phyloP scores from a whole-genome alignment of 129 eudicot genomes.

The Flaveria trinervia region DNA sequence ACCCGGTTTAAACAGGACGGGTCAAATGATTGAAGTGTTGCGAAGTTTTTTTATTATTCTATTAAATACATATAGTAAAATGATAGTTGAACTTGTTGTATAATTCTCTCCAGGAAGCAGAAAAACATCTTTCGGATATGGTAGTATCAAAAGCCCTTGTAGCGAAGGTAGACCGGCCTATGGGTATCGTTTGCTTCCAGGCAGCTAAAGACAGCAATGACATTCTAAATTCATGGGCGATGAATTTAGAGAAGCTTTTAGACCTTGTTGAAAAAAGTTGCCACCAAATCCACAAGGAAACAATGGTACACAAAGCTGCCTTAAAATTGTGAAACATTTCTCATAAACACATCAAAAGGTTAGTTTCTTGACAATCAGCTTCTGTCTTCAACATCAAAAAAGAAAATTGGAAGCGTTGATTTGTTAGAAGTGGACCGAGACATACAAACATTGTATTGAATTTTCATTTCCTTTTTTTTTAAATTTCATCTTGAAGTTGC shows the following conservation, averaged over 20 bases:
- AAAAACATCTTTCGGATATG: constrained; percentile 86
- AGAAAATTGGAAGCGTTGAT: not conserved
- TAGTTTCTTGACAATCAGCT: not conserved
- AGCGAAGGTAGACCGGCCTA: constrained; percentile 86
- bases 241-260: constrained; percentile 83
- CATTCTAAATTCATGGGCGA: constrained; percentile 83
- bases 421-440: not conserved
- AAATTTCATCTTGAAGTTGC: too few relatives aligned
- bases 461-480: not conserved
- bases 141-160: constrained; percentile 86
- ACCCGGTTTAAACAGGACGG: too few relatives aligned
- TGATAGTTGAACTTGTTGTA: too few relatives aligned
- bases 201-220: constrained; percentile 81
- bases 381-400: not conserved
- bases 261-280: constrained; percentile 98
- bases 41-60: too few relatives aligned
- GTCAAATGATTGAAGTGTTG: too few relatives aligned
- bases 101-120: constrained; percentile 56
- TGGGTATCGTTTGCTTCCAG: constrained; percentile 71
- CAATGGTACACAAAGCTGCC: constrained; percentile 90
- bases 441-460: not conserved
- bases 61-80: too few relatives aligned
- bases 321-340: constrained; percentile 43
- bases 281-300: constrained; percentile 97
- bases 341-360: not conserved